Evolutionary conservation across 148 eudicot genomes (phyloP).

Genomic region (Spergularia marina): DNA sequence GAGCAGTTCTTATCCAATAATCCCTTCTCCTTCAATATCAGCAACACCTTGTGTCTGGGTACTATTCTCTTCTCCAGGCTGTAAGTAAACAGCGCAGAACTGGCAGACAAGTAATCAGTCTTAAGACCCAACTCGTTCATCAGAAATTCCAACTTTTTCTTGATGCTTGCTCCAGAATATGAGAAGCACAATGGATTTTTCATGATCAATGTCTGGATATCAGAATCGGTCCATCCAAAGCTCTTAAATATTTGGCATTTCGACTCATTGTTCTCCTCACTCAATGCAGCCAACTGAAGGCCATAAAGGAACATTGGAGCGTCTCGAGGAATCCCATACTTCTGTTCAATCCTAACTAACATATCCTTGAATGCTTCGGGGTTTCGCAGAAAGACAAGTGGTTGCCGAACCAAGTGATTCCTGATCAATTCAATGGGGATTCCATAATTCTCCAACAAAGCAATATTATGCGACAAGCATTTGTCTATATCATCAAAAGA

Average conservation of each 20-base stretch:
- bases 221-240: conserved; percentile 33
- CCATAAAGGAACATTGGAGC: conserved; percentile 20
- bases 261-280: conserved; percentile 14
- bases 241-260: conserved; percentile 26
- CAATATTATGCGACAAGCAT: conserved; percentile 10
- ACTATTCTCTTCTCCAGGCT: conserved; percentile 29
- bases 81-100: background rate
- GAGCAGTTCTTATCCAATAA: background rate
- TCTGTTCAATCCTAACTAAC: conserved; percentile 16
- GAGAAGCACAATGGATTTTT: conserved; percentile 15
- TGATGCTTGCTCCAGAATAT: conserved; percentile 20
- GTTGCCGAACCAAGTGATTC: conserved; percentile 9
- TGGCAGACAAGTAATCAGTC: conserved; percentile 14
- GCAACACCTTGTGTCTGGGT: conserved; percentile 25
- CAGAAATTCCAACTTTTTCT: conserved; percentile 21
- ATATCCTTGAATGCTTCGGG: background rate
- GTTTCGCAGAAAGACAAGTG: background rate
- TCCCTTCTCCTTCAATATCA: conserved; percentile 22
- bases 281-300: background rate
- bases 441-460: conserved; percentile 21
- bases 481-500: background rate
- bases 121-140: conserved; percentile 26
- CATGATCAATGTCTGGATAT: conserved; percentile 9
- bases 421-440: conserved; percentile 18
- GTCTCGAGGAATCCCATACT: conserved; percentile 25